These are phyloP conservation scores for Geotrichum restrictum DNA, from an alignment of 1,139 yeast genomes.

Conservation along the genomic window DNA sequence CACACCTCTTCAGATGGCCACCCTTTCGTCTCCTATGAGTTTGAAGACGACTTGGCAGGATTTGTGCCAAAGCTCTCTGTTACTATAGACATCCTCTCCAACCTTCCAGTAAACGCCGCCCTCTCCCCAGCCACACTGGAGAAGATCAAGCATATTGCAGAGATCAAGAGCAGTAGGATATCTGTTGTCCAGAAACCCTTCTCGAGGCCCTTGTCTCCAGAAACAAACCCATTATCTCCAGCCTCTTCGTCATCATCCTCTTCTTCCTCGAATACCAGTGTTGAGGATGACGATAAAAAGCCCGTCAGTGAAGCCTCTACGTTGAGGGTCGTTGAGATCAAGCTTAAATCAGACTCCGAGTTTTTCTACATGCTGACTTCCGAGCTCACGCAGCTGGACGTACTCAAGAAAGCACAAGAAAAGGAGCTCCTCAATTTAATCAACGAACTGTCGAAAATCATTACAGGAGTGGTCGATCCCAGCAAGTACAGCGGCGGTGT, in stretches of 20 bases:
- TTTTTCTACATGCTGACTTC: conserved; percentile 58
- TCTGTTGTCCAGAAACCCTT: neutral
- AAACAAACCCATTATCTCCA: neutral
- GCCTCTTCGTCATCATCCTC: neutral
- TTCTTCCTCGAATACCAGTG: neutral
- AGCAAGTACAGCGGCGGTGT: neutral
- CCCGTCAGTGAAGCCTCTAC: neutral
- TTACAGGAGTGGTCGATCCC: conserved; percentile 45
- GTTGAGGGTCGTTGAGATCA: conserved; percentile 33
- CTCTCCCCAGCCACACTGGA: conserved; percentile 22
- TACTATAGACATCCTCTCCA: conserved; percentile 24
- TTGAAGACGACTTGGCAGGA: conserved; percentile 28
- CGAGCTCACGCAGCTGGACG: conserved; percentile 52
- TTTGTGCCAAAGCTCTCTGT: conserved; percentile 29
- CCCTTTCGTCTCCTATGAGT: conserved; percentile 27
- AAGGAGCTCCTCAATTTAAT: conserved; percentile 45
- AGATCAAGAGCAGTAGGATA: conserved; percentile 14
- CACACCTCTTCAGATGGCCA: neutral
- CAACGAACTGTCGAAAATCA: conserved; percentile 42
- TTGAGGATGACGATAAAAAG: neutral
- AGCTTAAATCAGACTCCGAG: conserved; percentile 43
- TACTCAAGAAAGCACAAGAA: conserved; percentile 48
- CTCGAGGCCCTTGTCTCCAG: neutral
- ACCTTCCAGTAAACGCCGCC: conserved; percentile 24
- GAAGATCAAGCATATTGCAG: conserved; percentile 21